Conservation (phyloP, 495 filamentous ascomycete species). For the Aspergillus sclerotioniger region DNA sequence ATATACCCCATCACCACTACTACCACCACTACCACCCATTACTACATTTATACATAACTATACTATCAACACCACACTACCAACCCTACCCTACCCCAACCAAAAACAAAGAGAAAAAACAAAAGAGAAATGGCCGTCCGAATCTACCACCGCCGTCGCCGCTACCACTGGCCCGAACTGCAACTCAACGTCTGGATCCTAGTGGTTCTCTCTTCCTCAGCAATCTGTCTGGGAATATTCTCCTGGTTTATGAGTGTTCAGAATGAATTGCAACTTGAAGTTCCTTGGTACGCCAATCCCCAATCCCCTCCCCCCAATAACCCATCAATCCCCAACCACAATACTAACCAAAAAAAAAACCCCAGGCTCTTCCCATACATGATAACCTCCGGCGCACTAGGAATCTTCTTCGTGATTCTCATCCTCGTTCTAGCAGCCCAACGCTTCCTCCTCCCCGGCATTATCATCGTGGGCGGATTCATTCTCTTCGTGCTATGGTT, state of each 20-base stretch:
- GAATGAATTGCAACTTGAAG: slow-evolving; percentile 61
- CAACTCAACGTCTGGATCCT: slow-evolving; percentile 93
- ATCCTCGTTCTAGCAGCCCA: slow-evolving; percentile 72
- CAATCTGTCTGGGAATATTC: slow-evolving; percentile 83
- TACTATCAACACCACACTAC: background rate
- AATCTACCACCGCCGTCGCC: slow-evolving; percentile 48
- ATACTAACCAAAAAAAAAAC: slow-evolving; percentile 14
- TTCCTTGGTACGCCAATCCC: slow-evolving; percentile 81
- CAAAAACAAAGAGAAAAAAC: background rate
- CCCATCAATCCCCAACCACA: background rate
- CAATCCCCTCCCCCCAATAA: background rate
- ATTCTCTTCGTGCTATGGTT: slow-evolving; percentile 92
- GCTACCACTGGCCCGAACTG: slow-evolving; percentile 91
- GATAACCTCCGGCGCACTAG: slow-evolving; percentile 67
- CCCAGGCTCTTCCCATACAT: slow-evolving; percentile 87
- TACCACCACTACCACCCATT: background rate
- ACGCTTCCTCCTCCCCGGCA: slow-evolving; percentile 78
- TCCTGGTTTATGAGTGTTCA: slow-evolving; percentile 81
- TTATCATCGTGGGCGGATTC: slow-evolving; percentile 89
- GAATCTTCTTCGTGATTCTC: slow-evolving; percentile 69
- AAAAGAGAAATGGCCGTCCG: slow-evolving; percentile 18
- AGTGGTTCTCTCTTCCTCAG: slow-evolving; percentile 74
- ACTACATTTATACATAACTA: background rate
- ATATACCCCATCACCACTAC: background rate
- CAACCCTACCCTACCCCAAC: background rate